A percentile compares a stretch with the other conserved stretches of the same genome.
Conservation (phyloP, 2,329 filamentous ascomycete genomes). For the Xylaria hypoxylon region DNA sequence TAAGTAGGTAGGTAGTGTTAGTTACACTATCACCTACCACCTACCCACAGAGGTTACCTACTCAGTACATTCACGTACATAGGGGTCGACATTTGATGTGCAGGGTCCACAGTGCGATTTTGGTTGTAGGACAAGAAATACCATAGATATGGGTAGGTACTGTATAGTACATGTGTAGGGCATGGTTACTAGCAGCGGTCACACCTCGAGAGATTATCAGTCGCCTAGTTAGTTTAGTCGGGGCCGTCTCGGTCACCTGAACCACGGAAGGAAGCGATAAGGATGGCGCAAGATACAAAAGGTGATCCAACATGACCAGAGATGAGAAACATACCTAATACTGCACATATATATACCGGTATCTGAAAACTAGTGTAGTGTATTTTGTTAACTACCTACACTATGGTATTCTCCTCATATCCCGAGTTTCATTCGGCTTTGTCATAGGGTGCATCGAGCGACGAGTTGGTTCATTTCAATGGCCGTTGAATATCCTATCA, state of each 20-base stretch:
- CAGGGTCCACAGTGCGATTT: conserved; percentile 34
- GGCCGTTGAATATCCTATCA: conserved; percentile 16
- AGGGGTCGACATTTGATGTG: conserved; percentile 18
- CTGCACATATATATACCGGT: not conserved
- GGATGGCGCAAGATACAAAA: conserved; percentile 29
- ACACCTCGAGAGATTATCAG: conserved; percentile 33
- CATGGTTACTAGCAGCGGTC: conserved; percentile 23
- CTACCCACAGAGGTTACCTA: no score
- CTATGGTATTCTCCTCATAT: not conserved
- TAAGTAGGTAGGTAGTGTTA: no score
- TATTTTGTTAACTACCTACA: not conserved
- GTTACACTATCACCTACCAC: no score
- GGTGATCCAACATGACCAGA: conserved; percentile 22
- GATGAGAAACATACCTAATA: conserved; percentile 9
- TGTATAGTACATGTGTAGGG: not conserved
- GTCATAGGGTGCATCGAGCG: conserved; percentile 31
- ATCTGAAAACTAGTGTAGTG: no score
- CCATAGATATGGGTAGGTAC: conserved; percentile 9
- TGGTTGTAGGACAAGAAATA: not conserved
- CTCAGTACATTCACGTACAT: not conserved
- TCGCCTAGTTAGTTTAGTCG: conserved; percentile 35
- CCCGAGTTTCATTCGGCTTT: conserved; percentile 9
- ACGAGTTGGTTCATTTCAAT: conserved; percentile 19
- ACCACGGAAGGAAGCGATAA: conserved; percentile 39
- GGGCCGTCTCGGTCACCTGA: conserved; percentile 36